phyloP scores from a whole-genome alignment of 2,329 filamentous ascomycete species.

The Drechslera avenae region DNA sequence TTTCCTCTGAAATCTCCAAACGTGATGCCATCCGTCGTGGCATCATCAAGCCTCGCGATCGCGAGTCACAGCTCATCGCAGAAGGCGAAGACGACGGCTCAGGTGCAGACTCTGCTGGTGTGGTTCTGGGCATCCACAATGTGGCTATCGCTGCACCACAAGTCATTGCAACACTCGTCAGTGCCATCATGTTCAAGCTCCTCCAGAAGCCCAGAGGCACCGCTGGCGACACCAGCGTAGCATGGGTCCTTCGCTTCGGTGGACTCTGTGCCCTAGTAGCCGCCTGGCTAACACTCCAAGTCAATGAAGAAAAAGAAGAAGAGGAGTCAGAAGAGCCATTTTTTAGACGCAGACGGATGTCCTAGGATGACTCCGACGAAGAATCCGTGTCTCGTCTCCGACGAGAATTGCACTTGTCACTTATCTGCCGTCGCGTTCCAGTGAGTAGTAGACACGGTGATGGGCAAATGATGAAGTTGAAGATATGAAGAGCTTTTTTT shows the following conservation, averaged over 20 bases:
- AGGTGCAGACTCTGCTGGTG: constrained; percentile 77
- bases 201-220: constrained; percentile 86
- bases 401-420: constrained; percentile 6
- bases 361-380: constrained; percentile 24
- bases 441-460: too few relatives aligned
- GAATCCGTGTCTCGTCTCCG: constrained; percentile 13
- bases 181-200: constrained; percentile 80
- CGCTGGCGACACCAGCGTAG: constrained; percentile 84
- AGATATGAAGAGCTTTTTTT: too few relatives aligned
- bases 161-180: constrained; percentile 84
- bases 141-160: constrained; percentile 91
- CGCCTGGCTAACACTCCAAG: constrained; percentile 71
- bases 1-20: constrained; percentile 87
- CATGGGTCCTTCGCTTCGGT: constrained; percentile 83
- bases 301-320: constrained; percentile 63
- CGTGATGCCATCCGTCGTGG: constrained; percentile 71
- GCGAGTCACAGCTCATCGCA: constrained; percentile 49
- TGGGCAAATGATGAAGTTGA: too few relatives aligned
- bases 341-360: constrained; percentile 29
- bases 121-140: constrained; percentile 94
- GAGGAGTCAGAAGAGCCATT: constrained; percentile 27
- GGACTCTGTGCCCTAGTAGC: constrained; percentile 79
- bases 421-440: too few relatives aligned
- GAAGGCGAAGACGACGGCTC: constrained; percentile 59
- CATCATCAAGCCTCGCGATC: constrained; percentile 49